Evolutionary conservation across 1,284 basidiomycete species (phyloP), one percentile per base, ranked within the genome.

Genomic region (Ustilago cynodontis): DNA sequence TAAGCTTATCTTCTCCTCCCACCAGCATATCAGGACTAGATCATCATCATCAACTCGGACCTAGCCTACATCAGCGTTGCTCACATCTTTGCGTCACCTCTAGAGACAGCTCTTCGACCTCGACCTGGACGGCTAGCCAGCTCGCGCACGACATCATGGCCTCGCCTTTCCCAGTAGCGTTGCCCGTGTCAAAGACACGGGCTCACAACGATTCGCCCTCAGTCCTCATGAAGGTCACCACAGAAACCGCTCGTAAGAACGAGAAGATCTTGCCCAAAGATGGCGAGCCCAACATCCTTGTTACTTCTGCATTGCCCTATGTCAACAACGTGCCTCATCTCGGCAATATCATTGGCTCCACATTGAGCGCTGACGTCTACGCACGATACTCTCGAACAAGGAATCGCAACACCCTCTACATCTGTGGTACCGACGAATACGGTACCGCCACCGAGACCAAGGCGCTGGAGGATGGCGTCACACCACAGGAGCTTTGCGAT

Each of bases 291-390:
- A 85, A 85, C 75, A 66, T 98, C 56, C 89, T 99, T 45, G 92
- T 99, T 85, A 98, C 97, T 10, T 98, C 95, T 67, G 96, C 97
- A 41, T 88, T 99, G 61, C 97, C 97, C 14, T 99, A 88, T 86
- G 98, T 97, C 87, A 99, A 99, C 88, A 99, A 99, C 85, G 96
- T 98, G 16, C 97, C 97, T 26, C 97, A 99, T 89, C 90, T 99
- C 56, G 96, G 96, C 53, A 99, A 99, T 87, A 97, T 99, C 86
- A 98, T 99, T 84, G 97, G 97, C 79, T 98, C 93, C 80, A 93
- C 92, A 14, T 89, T 98, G 43, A 96, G 94, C 80, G 95, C 96
- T 10, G 97, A 99, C 86, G 95, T 98, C 43, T 99, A 93, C 87
- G 95, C 95, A 77, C 90, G 96, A 89, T 98, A 89, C 84, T 87